Base-by-base conservation (phyloP, 495 filamentous ascomycete genomes). In the Penicillium pancosmium region DNA sequence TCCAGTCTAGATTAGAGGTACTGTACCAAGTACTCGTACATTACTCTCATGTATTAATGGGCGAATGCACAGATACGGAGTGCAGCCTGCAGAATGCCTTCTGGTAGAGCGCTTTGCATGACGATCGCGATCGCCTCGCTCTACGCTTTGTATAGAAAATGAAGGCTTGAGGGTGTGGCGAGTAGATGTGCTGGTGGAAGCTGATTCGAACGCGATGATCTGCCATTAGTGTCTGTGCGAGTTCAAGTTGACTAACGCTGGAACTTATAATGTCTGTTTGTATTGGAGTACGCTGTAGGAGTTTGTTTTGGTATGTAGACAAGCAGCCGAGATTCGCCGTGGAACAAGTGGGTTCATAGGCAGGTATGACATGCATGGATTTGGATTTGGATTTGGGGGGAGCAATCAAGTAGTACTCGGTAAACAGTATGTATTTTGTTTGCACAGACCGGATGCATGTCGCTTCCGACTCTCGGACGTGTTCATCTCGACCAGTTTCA, bases 291-390 rank as follows among this genome's bases (percentile, higher is more conserved):
- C 23, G 23, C 23, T 31, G 27, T 48, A 1, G 10, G 44, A 16
- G 1, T 34, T 31, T 19, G 27, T 54, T 5, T 34, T 13, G 13
- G 34, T 36, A n/a, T n/a, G n/a, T n/a, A 3, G n/a, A 43, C 11
- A 16, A 43, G 40, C 11, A 6, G 16, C 15, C 41, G 41, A 44
- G n/a, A 44, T 16, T 16, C 33, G 18, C 16, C 18, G 19, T 46
- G 56, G 46, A 48, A 48, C 46, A 23, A 48, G 46, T 48, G 46
- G 46, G 21, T 48, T 48, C 46, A n/a, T 5, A 27, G n/a, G 46
- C 5, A 65, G 52, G 64, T 65, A 67, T 67, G 67, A 65, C 64
- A 67, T 69, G 64, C 67, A 69, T 67, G 56, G 54, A 60, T 62
- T 63, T 44, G 4, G 25, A 50, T 18, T 50, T 41, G 19, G 33